Evolutionary conservation across 202 grass and related monocot species (phyloP).

Genomic region (Dendrocalamus latiflorus): DNA sequence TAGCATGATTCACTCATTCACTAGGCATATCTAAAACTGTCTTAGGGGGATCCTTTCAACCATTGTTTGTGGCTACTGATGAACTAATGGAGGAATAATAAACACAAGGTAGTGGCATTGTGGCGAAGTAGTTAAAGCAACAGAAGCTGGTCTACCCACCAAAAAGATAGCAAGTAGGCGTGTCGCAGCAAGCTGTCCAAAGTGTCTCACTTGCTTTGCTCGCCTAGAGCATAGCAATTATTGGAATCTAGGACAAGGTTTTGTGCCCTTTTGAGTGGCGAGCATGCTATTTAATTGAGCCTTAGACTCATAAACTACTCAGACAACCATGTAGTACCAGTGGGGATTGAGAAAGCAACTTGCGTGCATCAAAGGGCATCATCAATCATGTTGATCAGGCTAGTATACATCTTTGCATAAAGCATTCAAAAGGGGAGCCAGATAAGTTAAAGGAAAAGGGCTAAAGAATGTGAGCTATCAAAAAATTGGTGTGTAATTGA

Average conservation of each 20-base stretch:
- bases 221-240: conserved; percentile 12
- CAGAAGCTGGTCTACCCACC: conserved; percentile 10
- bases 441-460: background rate
- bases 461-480: background rate
- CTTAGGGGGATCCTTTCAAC: background rate
- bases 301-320: background rate
- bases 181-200: conserved; percentile 2
- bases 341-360: conserved; percentile 40
- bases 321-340: background rate
- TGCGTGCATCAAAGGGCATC: background rate
- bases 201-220: conserved; percentile 15
- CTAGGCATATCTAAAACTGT: background rate
- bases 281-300: conserved; percentile 23
- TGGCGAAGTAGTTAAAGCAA: background rate
- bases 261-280: conserved; percentile 30
- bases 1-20: background rate
- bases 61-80: background rate
- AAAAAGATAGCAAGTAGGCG: background rate
- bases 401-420: background rate
- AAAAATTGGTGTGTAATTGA: conserved; percentile 16
- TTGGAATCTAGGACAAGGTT: conserved; percentile 19
- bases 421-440: background rate
- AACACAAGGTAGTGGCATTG: background rate
- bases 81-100: background rate
- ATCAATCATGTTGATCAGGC: background rate